phyloP scores from a whole-genome alignment of 169 alveolate genomes.

The Plasmodium vivax region DNA sequence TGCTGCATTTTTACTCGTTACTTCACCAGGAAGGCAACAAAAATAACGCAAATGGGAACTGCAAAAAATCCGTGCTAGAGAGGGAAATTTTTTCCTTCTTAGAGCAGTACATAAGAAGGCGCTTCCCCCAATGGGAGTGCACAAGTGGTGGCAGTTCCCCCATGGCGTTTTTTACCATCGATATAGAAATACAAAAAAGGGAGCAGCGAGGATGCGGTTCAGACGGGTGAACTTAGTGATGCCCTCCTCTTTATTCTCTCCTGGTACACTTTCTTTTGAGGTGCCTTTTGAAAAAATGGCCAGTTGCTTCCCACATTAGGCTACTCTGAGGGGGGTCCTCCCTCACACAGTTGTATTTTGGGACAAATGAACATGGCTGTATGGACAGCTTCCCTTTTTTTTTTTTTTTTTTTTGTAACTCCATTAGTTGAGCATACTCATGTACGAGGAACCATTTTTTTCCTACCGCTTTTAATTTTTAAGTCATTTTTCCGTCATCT shows the following conservation, averaged over 20 bases:
- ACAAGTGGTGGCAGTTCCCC: background rate
- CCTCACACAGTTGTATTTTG: background rate
- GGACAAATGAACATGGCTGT: background rate
- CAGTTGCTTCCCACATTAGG: background rate
- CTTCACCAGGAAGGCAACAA: background rate
- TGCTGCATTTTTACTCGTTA: conserved; percentile 19
- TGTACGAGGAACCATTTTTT: background rate
- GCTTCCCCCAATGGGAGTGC: conserved; percentile 4
- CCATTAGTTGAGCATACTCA: background rate
- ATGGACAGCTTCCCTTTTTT: background rate
- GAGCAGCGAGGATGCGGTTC: background rate
- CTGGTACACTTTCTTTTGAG: background rate
- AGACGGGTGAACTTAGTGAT: background rate
- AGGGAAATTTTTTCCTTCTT: conserved; percentile 36
- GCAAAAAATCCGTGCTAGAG: conserved; percentile 48
- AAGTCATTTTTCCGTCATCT: background rate
- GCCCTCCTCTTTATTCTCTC: background rate
- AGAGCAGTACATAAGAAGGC: conserved; percentile 22
- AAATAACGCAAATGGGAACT: background rate
- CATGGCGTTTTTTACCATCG: conserved; percentile 34
- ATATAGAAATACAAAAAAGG: conserved; percentile 23
- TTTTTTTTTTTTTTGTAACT: background rate
- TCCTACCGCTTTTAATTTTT: background rate
- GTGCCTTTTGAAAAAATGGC: background rate
- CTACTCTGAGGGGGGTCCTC: background rate